Conservation (phyloP, 1,284 basidiomycete genomes). For the Ustilago nuda region DNA sequence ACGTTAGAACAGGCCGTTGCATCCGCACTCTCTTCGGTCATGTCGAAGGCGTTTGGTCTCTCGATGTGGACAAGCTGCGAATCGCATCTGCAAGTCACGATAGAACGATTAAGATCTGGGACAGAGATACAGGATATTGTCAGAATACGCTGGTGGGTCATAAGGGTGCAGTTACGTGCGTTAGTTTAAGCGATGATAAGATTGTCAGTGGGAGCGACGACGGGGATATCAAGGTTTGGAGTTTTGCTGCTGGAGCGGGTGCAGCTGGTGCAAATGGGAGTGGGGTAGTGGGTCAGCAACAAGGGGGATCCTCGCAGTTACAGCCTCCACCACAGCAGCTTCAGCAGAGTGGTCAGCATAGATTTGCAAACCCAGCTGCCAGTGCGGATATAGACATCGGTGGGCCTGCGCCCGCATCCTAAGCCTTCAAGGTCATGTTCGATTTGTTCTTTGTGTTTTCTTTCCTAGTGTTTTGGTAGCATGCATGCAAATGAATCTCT, state of each 20-base stretch:
- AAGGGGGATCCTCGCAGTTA: background rate
- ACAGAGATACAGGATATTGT: slow-evolving; percentile 86
- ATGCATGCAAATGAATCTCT: slow-evolving; percentile 14
- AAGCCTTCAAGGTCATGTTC: background rate
- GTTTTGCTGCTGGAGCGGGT: slow-evolving; percentile 48
- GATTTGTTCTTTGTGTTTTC: background rate
- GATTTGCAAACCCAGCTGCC: background rate
- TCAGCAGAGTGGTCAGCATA: background rate
- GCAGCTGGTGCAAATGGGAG: background rate
- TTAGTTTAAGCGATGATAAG: slow-evolving; percentile 92
- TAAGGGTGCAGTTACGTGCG: slow-evolving; percentile 89
- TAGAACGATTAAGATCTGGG: slow-evolving; percentile 90
- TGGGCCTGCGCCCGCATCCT: slow-evolving; percentile 13
- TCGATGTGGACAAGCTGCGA: slow-evolving; percentile 90
- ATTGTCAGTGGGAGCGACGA: slow-evolving; percentile 95
- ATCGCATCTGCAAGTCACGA: slow-evolving; percentile 93
- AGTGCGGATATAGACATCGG: slow-evolving; percentile 9
- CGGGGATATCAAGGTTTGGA: slow-evolving; percentile 74
- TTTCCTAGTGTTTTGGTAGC: background rate
- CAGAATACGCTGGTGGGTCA: slow-evolving; percentile 93
- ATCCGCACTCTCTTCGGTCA: slow-evolving; percentile 92
- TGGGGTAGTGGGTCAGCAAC: background rate
- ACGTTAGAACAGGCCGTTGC: slow-evolving; percentile 85
- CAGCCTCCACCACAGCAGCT: background rate
- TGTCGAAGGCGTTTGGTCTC: slow-evolving; percentile 91